Conservation (phyloP, 176 grass and related monocot species). For the Ananas comosus region DNA sequence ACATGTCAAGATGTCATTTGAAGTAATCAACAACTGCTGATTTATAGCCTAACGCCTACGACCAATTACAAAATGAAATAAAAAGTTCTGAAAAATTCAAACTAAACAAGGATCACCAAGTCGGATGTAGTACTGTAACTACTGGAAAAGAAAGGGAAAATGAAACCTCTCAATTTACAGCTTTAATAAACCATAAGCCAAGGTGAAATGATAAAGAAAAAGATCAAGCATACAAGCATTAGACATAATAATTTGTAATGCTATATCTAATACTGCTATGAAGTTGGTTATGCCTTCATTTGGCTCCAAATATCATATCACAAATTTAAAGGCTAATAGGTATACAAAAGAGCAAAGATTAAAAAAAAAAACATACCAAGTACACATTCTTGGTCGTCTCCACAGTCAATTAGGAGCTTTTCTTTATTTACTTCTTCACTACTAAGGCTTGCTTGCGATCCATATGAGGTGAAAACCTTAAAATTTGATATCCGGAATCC, state of each 20-base stretch:
- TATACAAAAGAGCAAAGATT: neutral
- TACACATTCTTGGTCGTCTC: conserved; percentile 22
- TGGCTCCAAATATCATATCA: neutral
- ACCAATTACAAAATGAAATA: no score
- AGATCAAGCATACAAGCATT: neutral
- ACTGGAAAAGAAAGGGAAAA: no score
- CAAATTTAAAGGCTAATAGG: neutral
- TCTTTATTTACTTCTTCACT: conserved; percentile 17
- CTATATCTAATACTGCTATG: neutral
- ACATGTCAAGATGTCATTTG: no score
- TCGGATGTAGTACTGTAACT: no score
- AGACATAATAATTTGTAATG: neutral
- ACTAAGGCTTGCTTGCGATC: conserved; percentile 5
- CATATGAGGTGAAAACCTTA: conserved; percentile 9
- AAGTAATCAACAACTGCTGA: no score
- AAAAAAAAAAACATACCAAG: conserved; percentile 10
- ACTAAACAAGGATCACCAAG: no score
- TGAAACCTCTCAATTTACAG: no score
- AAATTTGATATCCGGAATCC: neutral
- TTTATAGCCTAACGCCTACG: no score
- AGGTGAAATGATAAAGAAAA: neutral
- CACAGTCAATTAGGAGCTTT: conserved; percentile 22
- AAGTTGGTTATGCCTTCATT: neutral
- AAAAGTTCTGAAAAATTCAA: no score
- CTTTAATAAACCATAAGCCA: no score